Evolutionary conservation across 768 basidiomycete genomes (phyloP), one percentile per base, ranked within the genome.

Genomic region (Lentinula aciculospora): DNA sequence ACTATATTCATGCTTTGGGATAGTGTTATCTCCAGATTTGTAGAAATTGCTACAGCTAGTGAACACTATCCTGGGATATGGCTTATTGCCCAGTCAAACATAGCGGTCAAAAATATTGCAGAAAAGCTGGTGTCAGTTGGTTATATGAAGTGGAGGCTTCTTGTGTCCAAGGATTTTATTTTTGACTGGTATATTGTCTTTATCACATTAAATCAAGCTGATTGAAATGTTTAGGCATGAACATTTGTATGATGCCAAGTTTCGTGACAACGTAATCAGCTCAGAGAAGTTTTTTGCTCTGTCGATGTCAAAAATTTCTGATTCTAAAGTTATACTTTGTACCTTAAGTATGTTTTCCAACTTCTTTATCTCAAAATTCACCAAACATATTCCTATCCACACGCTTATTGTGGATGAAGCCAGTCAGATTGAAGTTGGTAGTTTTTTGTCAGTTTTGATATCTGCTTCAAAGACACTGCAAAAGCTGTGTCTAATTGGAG

Each of bases 61-160:
- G 73, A 73, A 0, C 65, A 69, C 19, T 62, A 10, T 47, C 44
- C 67, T 60, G 84, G 87, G 0, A 83, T 92, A 12, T 94, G 89
- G 88, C 80, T 94, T 4, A 74, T 91, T 65, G 89, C 92, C 32
- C 88, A 94, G 65, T 88, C 87, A 17, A 94, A 94, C 74, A 83
- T 93, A 49, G 92, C 89, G 47, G 92, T 93, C 21, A 92, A 91
- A 69, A 93, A 94, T 62, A 92, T 94, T 72, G 91, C 89, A 53
- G 87, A 89, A 65, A 90, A 91, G 72, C 72, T 94, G 17, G 69
- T 74, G n/a, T 69, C 76, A 7, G 72, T 80, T 65, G 76, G 72
- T 0, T 81, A 89, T 58, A 44, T 62, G 3, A 62, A 79, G 8
- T 94, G 84, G 80, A 83, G 74, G 60, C 74, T 94, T 2, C 66